Percentiles rank a stretch among this genome's conserved stretches.
These are phyloP conservation scores for Arthrocladium fulminans DNA, from an alignment of 2,329 filamentous ascomycete genomes.

Conservation along the genomic window DNA sequence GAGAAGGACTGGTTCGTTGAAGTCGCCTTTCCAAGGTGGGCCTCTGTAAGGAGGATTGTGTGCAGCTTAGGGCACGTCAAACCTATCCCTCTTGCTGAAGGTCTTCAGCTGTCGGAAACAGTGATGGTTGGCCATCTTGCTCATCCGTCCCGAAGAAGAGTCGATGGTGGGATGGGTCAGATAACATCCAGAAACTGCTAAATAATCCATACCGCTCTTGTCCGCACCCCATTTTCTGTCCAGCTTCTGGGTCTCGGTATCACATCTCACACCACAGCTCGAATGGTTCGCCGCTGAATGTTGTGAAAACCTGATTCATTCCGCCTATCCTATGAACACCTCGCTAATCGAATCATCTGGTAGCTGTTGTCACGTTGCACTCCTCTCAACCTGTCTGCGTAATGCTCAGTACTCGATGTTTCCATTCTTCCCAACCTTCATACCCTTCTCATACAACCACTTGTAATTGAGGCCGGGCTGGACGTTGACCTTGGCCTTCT, in stretches of 20 bases:
- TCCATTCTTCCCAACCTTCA: constrained; percentile 27
- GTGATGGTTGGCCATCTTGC: background rate
- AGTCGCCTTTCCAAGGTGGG: background rate
- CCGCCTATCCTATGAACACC: background rate
- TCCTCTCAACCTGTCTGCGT: background rate
- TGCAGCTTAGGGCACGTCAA: background rate
- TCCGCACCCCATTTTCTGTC: too few relatives aligned
- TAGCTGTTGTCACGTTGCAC: background rate
- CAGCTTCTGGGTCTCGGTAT: too few relatives aligned
- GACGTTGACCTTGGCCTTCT: constrained; percentile 50
- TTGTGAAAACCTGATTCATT: background rate
- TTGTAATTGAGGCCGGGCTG: constrained; percentile 74
- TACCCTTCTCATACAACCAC: constrained; percentile 84
- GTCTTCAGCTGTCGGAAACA: background rate
- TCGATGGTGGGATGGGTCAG: background rate
- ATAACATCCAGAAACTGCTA: background rate
- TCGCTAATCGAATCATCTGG: background rate
- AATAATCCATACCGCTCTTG: background rate
- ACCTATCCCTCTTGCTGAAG: background rate
- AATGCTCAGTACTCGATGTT: constrained; percentile 11
- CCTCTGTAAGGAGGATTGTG: background rate
- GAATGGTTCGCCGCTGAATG: too few relatives aligned
- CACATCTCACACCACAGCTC: too few relatives aligned
- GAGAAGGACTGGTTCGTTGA: background rate
- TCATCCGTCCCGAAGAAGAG: background rate